A percentile compares a stretch with the other conserved stretches of the same genome.
phyloP scores from a whole-genome alignment of 768 basidiomycete genomes.

The Russula emetica region DNA sequence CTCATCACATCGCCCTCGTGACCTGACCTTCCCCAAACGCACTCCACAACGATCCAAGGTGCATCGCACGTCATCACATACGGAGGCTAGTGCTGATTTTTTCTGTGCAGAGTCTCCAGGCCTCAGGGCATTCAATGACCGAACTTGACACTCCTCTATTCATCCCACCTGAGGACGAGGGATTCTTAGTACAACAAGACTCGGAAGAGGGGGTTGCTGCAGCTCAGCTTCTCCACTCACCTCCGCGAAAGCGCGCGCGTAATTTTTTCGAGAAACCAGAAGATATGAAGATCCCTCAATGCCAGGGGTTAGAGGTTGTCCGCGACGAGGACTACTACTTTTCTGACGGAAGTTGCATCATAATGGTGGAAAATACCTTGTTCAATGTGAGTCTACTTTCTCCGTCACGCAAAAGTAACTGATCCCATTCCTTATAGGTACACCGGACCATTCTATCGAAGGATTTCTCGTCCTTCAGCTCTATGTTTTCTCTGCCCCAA shows the following conservation, averaged over 20 bases:
- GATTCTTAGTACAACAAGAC: constrained; percentile 1
- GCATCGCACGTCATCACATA: background rate
- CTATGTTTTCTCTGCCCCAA: constrained; percentile 66
- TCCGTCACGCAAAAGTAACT: background rate
- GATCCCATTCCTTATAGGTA: constrained; percentile 13
- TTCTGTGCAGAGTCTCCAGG: background rate
- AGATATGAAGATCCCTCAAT: constrained; percentile 2
- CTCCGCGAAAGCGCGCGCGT: constrained; percentile 26
- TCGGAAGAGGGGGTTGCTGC: constrained; percentile 18
- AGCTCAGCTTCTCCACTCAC: constrained; percentile 23
- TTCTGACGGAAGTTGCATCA: constrained; percentile 27
- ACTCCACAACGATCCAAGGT: background rate
- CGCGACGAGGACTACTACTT: constrained; percentile 27
- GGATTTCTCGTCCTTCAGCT: constrained; percentile 59
- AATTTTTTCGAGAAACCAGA: constrained; percentile 16
- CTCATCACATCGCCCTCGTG: background rate
- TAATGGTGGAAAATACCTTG: constrained; percentile 24
- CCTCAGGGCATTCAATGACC: constrained; percentile 18
- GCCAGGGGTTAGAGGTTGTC: constrained; percentile 8
- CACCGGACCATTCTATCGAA: constrained; percentile 41
- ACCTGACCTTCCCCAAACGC: background rate
- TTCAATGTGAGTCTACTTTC: constrained; percentile 23
- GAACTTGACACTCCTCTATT: constrained; percentile 26
- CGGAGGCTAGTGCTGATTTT: background rate
- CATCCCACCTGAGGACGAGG: constrained; percentile 27